Conservation (phyloP, 345 rosid species). For the Cardamine chenopodiifolia region DNA sequence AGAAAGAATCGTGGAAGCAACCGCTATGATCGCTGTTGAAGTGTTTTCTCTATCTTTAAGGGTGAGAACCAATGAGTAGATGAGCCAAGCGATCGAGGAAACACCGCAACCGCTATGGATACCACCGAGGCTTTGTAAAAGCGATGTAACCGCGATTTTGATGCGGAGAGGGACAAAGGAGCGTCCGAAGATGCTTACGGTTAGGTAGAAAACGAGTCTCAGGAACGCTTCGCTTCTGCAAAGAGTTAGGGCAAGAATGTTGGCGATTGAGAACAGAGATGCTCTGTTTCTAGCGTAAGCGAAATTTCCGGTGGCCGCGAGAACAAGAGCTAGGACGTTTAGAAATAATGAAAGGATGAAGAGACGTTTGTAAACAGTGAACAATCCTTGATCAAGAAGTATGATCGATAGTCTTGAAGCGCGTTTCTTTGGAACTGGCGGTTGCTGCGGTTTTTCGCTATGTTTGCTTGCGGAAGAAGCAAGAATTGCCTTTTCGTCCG, state of each 20-base stretch:
- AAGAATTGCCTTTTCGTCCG: constrained; percentile 33
- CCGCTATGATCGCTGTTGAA: constrained; percentile 59
- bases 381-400: constrained; percentile 78
- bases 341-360: constrained; percentile 52
- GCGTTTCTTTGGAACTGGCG: constrained; percentile 49
- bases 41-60: constrained; percentile 56
- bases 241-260: constrained; percentile 68
- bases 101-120: constrained; percentile 81
- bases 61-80: constrained; percentile 61
- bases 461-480: constrained; percentile 41
- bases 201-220: constrained; percentile 61
- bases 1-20: constrained; percentile 57
- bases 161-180: constrained; percentile 58
- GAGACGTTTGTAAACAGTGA: constrained; percentile 79
- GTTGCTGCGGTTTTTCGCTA: constrained; percentile 46
- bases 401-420: constrained; percentile 65
- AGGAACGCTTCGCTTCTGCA: constrained; percentile 79
- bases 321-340: constrained; percentile 57
- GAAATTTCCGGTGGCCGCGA: constrained; percentile 65
- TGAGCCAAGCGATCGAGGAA: constrained; percentile 75
- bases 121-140: constrained; percentile 78
- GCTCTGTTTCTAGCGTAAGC: constrained; percentile 68
- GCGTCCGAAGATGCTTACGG: constrained; percentile 57
- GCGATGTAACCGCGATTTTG: constrained; percentile 67
- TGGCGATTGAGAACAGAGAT: constrained; percentile 65